Evolutionary conservation across 176 grass and related monocot genomes (phyloP).

Genomic region (Bromus sterilis): DNA sequence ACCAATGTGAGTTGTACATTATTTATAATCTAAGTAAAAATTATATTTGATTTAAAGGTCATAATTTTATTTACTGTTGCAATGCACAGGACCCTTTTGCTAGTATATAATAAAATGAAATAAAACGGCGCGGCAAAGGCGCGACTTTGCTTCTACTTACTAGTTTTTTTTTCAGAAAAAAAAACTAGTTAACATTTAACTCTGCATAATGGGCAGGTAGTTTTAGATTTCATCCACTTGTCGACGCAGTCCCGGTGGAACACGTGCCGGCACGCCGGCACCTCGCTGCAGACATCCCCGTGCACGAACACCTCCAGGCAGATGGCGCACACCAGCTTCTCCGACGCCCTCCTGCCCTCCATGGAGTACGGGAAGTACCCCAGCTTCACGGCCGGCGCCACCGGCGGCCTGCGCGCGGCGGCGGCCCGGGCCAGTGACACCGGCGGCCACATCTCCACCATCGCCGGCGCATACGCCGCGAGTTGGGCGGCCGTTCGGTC

Average conservation of each 20-base stretch:
- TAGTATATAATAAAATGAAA: no score
- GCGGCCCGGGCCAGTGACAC: neutral
- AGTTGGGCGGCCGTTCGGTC: neutral
- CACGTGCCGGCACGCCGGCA: slow-evolving; percentile 26
- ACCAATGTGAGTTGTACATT: no score
- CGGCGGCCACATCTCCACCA: neutral
- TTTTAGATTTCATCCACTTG: slow-evolving; percentile 20
- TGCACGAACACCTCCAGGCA: slow-evolving; percentile 25
- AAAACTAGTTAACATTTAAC: no score
- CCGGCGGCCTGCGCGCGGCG: neutral
- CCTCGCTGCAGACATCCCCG: slow-evolving; percentile 21
- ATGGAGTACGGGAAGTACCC: neutral
- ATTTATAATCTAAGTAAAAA: no score
- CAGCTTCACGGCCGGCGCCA: neutral
- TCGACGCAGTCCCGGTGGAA: slow-evolving; percentile 39
- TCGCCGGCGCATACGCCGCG: neutral
- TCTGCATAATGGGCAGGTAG: slow-evolving; percentile 37
- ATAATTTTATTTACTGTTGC: no score
- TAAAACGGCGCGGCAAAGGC: no score
- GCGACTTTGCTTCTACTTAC: no score
- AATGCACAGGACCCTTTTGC: no score
- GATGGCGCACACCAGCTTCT: slow-evolving; percentile 23
- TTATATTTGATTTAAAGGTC: no score
- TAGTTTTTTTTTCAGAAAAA: no score
- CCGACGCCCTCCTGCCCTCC: neutral